These are phyloP conservation scores for Stagonosporopsis chrysanthemi DNA, from an alignment of 2,329 filamentous ascomycete species.

Conservation along the genomic window DNA sequence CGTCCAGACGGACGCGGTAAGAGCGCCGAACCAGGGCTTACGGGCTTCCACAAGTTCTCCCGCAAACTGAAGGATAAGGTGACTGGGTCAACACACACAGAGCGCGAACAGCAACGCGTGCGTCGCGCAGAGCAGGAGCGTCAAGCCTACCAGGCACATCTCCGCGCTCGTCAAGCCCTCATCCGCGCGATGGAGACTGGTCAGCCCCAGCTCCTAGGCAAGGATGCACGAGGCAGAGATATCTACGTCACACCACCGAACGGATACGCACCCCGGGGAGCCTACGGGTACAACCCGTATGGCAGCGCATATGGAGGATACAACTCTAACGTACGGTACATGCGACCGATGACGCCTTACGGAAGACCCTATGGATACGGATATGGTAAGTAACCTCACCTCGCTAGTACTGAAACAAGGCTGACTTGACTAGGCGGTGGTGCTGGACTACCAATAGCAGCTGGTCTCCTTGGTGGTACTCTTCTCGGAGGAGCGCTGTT, in stretches of 20 bases:
- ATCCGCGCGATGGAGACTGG: slow-evolving; percentile 60
- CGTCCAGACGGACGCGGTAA: slow-evolving; percentile 7
- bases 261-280: slow-evolving; percentile 55
- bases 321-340: slow-evolving; percentile 58
- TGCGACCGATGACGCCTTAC: slow-evolving; percentile 60
- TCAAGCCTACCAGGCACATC: slow-evolving; percentile 61
- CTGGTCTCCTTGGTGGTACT: slow-evolving; percentile 45
- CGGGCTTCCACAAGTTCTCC: slow-evolving; percentile 57
- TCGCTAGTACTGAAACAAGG: neutral
- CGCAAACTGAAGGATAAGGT: slow-evolving; percentile 67
- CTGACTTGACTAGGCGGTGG: slow-evolving; percentile 32
- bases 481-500: slow-evolving; percentile 44
- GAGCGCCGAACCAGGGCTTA: slow-evolving; percentile 32
- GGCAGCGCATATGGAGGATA: slow-evolving; percentile 59
- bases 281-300: slow-evolving; percentile 49
- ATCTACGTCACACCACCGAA: slow-evolving; percentile 66
- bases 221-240: slow-evolving; percentile 61
- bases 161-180: slow-evolving; percentile 60
- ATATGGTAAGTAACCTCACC: slow-evolving; percentile 35
- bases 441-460: slow-evolving; percentile 46
- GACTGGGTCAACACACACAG: slow-evolving; percentile 63
- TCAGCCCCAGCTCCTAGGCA: slow-evolving; percentile 63
- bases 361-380: slow-evolving; percentile 47
- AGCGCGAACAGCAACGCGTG: slow-evolving; percentile 58
- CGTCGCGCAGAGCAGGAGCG: slow-evolving; percentile 60